phyloP scores from a whole-genome alignment of 371 early-diverging fungal species.

The Batkoa obscura region DNA sequence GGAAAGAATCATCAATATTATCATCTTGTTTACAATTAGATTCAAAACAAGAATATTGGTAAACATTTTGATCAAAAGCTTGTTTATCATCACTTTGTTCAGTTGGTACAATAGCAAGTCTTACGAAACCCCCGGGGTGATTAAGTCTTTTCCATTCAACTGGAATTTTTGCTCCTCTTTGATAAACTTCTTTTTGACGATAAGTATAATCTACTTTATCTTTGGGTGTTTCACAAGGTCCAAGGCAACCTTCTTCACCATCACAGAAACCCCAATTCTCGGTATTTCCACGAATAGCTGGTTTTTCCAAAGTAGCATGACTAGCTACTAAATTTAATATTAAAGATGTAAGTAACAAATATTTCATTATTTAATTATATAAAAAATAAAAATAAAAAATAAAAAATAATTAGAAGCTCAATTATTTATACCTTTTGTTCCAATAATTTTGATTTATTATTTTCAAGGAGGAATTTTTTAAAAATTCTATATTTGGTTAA shows the following conservation, averaged over 20 bases:
- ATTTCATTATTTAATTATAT: not conserved
- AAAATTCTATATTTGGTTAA: no score
- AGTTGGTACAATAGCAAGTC: slow-evolving; percentile 28
- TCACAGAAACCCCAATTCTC: not conserved
- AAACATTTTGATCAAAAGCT: slow-evolving; percentile 23
- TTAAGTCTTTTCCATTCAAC: slow-evolving; percentile 29
- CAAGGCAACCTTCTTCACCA: slow-evolving; percentile 24
- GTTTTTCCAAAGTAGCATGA: not conserved
- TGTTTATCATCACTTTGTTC: slow-evolving; percentile 22
- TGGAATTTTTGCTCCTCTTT: slow-evolving; percentile 24
- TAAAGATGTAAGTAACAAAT: not conserved
- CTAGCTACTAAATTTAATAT: not conserved
- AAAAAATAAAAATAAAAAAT: not conserved
- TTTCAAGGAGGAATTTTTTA: no score
- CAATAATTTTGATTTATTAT: no score
- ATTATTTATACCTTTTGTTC: no score
- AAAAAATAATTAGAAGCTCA: no score
- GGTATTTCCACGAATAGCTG: not conserved
- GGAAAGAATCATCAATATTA: not conserved
- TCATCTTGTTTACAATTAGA: slow-evolving; percentile 23
- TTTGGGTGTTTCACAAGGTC: slow-evolving; percentile 27
- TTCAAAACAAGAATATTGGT: slow-evolving; percentile 32
- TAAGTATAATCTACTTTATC: slow-evolving; percentile 17
- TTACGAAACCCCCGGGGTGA: slow-evolving; percentile 40
- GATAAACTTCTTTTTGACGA: slow-evolving; percentile 16